Evolutionary conservation across 257 asterid species (phyloP).

Genomic region (Nicotiana sylvestris): DNA sequence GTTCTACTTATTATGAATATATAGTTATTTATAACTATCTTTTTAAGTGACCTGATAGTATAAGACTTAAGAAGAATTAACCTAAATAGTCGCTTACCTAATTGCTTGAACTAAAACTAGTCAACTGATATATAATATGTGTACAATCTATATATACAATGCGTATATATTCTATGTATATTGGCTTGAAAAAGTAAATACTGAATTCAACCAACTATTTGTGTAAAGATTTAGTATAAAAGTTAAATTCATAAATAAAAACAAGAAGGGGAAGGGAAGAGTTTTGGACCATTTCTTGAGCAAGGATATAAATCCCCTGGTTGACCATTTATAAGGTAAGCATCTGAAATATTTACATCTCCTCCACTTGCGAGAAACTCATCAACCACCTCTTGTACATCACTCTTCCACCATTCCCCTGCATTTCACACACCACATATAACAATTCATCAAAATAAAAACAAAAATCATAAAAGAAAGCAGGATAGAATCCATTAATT

Average conservation of each 20-base stretch:
- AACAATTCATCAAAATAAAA: neutral
- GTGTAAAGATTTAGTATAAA: neutral
- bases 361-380: slow-evolving; percentile 35
- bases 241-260: neutral
- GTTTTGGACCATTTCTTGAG: slow-evolving; percentile 37
- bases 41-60: too few species aligned
- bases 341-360: slow-evolving; percentile 35
- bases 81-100: too few species aligned
- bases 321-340: slow-evolving; percentile 54
- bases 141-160: too few species aligned
- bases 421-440: neutral
- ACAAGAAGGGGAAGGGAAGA: neutral
- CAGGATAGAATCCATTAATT: neutral
- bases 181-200: too few species aligned
- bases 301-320: slow-evolving; percentile 50
- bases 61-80: too few species aligned
- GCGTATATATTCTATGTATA: too few species aligned
- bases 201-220: too few species aligned
- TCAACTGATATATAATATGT: too few species aligned
- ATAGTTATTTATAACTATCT: too few species aligned
- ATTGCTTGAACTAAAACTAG: too few species aligned
- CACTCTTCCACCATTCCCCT: slow-evolving; percentile 44
- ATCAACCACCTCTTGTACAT: slow-evolving; percentile 35
- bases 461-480: too few species aligned
- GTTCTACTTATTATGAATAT: too few species aligned